These are phyloP conservation scores for Lepiota brunneoincarnata DNA, from an alignment of 768 basidiomycete species.

Conservation along the genomic window DNA sequence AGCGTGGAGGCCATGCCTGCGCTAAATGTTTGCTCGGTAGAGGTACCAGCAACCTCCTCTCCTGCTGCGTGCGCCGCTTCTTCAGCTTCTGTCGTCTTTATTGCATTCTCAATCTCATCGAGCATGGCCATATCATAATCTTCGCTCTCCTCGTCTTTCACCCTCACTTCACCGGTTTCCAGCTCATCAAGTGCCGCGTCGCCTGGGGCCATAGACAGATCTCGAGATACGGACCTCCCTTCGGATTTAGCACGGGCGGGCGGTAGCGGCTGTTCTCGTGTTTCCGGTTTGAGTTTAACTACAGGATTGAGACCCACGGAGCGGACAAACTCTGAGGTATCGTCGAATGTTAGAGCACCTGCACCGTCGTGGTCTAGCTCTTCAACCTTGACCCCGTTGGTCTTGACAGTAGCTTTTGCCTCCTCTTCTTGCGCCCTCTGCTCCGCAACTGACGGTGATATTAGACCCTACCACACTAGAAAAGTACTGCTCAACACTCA, in stretches of 20 bases:
- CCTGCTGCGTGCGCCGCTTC: conserved; percentile 25
- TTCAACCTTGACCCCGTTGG: conserved; percentile 25
- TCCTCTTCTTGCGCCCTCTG: conserved; percentile 56
- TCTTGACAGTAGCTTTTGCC: conserved; percentile 41
- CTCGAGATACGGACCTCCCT: conserved; percentile 39
- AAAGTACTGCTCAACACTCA: conserved; percentile 30
- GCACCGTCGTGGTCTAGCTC: conserved; percentile 42
- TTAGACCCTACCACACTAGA: not conserved
- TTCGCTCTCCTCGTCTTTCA: conserved; percentile 78
- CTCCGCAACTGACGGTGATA: conserved; percentile 52
- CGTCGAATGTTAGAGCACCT: conserved; percentile 83
- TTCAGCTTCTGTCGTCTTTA: conserved; percentile 62
- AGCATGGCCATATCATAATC: conserved; percentile 73
- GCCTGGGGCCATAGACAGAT: conserved; percentile 53
- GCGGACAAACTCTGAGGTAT: conserved; percentile 95
- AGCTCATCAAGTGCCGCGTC: conserved; percentile 71
- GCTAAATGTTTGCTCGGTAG: conserved; percentile 74
- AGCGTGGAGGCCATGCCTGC: conserved; percentile 88
- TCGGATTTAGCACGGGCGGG: not conserved
- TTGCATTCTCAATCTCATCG: conserved; percentile 68
- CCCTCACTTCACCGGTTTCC: conserved; percentile 76
- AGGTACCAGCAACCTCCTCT: conserved; percentile 52
- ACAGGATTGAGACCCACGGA: conserved; percentile 70
- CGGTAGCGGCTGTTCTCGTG: conserved; percentile 28
- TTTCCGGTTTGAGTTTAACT: conserved; percentile 46